Conservation (phyloP, 768 basidiomycete genomes). For the Pisolithus microcarpus region DNA sequence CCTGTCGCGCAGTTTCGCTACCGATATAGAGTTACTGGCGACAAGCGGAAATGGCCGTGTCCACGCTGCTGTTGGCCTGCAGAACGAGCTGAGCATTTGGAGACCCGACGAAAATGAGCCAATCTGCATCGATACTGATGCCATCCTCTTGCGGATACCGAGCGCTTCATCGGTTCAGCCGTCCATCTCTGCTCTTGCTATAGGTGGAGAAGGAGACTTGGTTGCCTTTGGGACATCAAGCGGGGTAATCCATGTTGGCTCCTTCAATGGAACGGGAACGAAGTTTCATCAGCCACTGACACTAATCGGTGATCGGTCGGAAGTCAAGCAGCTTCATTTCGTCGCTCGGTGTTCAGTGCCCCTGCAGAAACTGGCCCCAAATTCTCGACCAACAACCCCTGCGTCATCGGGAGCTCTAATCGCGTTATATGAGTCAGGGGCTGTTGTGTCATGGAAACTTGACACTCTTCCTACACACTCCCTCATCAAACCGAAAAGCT, state of each 20-base stretch:
- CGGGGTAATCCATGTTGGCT: conserved; percentile 61
- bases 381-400: conserved; percentile 8
- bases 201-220: conserved; percentile 53
- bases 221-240: conserved; percentile 68
- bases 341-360: conserved; percentile 4
- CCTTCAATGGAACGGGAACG: conserved; percentile 35
- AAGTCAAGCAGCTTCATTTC: conserved; percentile 52
- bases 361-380: conserved; percentile 13
- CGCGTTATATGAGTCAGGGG: conserved; percentile 54
- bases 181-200: conserved; percentile 52
- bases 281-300: conserved; percentile 36
- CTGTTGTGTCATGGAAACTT: conserved; percentile 45
- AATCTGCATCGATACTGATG: conserved; percentile 43
- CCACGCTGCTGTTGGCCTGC: conserved; percentile 65
- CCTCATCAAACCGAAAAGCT: conserved; percentile 37
- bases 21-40: conserved; percentile 78
- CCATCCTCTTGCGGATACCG: conserved; percentile 43
- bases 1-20: conserved; percentile 72
- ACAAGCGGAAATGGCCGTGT: conserved; percentile 59
- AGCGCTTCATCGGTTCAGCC: conserved; percentile 42
- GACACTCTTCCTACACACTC: conserved; percentile 17
- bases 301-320: conserved; percentile 37
- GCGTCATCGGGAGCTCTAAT: conserved; percentile 27
- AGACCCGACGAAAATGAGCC: conserved; percentile 37
- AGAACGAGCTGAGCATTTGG: conserved; percentile 76